A percentile compares a stretch with the other conserved stretches of the same genome.
Evolutionary conservation across 2,329 filamentous ascomycete species (phyloP).

Genomic region (Blastomyces silverae): DNA sequence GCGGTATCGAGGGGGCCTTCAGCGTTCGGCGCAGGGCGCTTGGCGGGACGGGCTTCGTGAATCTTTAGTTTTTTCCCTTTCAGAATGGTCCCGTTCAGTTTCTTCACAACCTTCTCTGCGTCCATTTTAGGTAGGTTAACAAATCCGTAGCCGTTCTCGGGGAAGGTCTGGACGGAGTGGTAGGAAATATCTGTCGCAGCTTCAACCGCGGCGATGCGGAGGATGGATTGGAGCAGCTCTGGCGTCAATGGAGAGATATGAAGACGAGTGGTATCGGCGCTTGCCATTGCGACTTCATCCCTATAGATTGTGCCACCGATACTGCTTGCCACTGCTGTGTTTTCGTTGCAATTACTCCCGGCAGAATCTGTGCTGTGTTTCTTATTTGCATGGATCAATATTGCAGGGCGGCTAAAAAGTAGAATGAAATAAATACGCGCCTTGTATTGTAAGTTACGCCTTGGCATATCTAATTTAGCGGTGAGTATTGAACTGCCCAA

Average conservation of each 20-base stretch:
- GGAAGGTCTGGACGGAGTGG: constrained; percentile 77
- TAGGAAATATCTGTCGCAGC: constrained; percentile 77
- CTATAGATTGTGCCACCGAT: not conserved
- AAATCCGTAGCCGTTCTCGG: constrained; percentile 85
- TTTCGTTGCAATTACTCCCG: not conserved
- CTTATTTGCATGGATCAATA: not conserved
- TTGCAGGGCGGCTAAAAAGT: constrained; percentile 7
- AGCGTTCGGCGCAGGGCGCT: constrained; percentile 26
- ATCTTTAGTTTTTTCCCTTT: constrained; percentile 80
- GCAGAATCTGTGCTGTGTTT: too few species aligned
- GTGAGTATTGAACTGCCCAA: constrained; percentile 1
- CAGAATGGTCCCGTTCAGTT: constrained; percentile 77
- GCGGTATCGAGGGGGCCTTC: constrained; percentile 24
- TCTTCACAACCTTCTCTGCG: constrained; percentile 85
- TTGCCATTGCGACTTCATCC: constrained; percentile 28
- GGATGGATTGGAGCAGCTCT: constrained; percentile 62
- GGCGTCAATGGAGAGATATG: constrained; percentile 84
- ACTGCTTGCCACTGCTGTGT: constrained; percentile 2
- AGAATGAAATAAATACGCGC: not conserved
- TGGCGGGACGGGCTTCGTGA: constrained; percentile 63
- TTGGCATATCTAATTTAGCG: not conserved
- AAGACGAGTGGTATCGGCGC: constrained; percentile 49
- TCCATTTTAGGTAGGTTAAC: constrained; percentile 73
- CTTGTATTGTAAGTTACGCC: not conserved
- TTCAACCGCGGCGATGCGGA: constrained; percentile 61